Conservation (phyloP, 1,284 basidiomycete species). For the Cutaneotrichosporon cyanovorans region DNA sequence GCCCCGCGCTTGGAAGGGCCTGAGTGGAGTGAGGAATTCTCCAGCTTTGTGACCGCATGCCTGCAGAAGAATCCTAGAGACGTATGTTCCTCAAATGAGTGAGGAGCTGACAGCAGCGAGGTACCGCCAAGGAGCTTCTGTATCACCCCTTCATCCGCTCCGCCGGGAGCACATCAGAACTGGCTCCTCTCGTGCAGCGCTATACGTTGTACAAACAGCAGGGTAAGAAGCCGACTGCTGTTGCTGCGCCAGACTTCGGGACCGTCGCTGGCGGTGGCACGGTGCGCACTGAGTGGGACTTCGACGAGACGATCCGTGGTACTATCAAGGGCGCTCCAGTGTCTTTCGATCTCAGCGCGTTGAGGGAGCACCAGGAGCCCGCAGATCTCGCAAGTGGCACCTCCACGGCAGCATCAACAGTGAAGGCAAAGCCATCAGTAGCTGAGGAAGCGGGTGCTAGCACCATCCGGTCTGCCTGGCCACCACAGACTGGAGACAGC, state of each 20-base stretch:
- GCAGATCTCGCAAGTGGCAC: background rate
- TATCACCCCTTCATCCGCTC: constrained; percentile 84
- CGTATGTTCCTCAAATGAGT: constrained; percentile 47
- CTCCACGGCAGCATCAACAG: background rate
- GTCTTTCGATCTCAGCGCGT: constrained; percentile 47
- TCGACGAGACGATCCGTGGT: constrained; percentile 54
- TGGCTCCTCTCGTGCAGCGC: constrained; percentile 79
- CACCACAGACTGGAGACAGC: no score
- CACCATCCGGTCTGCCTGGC: no score
- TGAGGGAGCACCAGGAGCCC: constrained; percentile 38
- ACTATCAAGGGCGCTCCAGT: constrained; percentile 65
- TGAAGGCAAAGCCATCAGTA: background rate
- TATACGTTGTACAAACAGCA: constrained; percentile 55
- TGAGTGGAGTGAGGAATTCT: constrained; percentile 70
- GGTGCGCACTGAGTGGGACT: constrained; percentile 87
- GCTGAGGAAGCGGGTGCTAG: no score
- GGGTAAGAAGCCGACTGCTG: constrained; percentile 49
- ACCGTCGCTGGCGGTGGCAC: constrained; percentile 47
- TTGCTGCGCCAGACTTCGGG: constrained; percentile 34
- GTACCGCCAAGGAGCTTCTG: constrained; percentile 81
- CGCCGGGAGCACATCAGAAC: constrained; percentile 69
- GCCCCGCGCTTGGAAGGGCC: constrained; percentile 63
- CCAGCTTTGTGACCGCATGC: constrained; percentile 85
- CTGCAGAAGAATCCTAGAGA: constrained; percentile 81
- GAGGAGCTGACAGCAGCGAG: constrained; percentile 54